These are phyloP conservation scores for Phycomyces blakesleeanus DNA, from an alignment of 192 early-diverging fungal species.

Conservation along the genomic window DNA sequence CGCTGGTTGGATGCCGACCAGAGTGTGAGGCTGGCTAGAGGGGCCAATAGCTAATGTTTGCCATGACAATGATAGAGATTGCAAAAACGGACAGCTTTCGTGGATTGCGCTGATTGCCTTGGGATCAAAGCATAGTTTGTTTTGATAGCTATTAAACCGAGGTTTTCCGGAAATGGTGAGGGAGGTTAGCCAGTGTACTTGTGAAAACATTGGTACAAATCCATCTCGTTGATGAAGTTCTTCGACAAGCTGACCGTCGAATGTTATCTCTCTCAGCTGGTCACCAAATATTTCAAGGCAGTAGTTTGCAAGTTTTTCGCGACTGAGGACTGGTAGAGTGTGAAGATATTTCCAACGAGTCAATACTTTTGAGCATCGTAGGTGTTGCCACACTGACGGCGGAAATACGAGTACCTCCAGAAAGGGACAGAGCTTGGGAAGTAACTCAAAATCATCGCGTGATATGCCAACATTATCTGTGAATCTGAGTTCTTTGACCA, in stretches of 20 bases:
- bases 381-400: not conserved
- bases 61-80: no score
- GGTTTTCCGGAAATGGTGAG: not conserved
- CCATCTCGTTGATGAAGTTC: not conserved
- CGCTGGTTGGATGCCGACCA: no score
- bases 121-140: not conserved
- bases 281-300: not conserved
- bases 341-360: not conserved
- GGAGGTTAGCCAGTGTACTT: not conserved
- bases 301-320: not conserved
- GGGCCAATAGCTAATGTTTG: no score
- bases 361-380: not conserved
- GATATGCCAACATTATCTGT: not conserved
- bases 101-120: not conserved
- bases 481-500: not conserved
- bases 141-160: not conserved
- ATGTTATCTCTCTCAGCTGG: not conserved
- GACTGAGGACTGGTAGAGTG: not conserved
- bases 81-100: not conserved
- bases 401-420: not conserved
- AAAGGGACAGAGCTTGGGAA: not conserved
- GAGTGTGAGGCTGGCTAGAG: no score
- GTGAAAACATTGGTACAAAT: not conserved
- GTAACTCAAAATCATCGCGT: not conserved
- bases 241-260: not conserved